These are phyloP conservation scores for Spongispora temasekensis DNA, from an alignment of 1,284 basidiomycete species.

Conservation along the genomic window DNA sequence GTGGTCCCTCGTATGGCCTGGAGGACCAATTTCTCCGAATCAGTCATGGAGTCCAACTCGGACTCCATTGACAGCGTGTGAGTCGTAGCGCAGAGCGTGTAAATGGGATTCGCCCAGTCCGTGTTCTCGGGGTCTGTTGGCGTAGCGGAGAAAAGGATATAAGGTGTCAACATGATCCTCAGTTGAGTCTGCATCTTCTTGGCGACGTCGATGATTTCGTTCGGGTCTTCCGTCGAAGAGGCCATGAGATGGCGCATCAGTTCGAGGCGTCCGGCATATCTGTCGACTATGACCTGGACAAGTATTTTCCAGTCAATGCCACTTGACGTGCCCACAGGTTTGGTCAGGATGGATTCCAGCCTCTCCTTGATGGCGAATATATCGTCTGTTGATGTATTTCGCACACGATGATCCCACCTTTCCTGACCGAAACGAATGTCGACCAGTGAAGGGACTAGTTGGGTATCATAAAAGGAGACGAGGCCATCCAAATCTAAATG, in stretches of 20 bases:
- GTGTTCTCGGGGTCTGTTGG: conserved; percentile 2
- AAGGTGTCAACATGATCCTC: conserved; percentile 25
- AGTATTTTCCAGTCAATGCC: conserved; percentile 49
- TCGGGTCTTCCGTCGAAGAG: conserved; percentile 3
- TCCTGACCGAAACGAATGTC: conserved; percentile 25
- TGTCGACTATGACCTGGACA: conserved; percentile 41
- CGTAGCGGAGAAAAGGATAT: conserved; percentile 11
- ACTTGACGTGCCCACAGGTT: conserved; percentile 22
- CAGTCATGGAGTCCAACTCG: conserved; percentile 27
- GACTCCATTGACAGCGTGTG: conserved; percentile 34
- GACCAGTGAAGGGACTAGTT: conserved; percentile 33
- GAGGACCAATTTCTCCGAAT: conserved; percentile 39
- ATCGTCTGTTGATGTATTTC: conserved; percentile 33
- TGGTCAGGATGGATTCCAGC: conserved; percentile 25
- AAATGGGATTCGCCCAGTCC: conserved; percentile 32
- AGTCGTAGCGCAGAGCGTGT: conserved; percentile 35
- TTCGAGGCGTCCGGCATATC: conserved; percentile 47
- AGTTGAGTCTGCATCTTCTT: conserved; percentile 26
- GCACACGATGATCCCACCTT: conserved; percentile 32
- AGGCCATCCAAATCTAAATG: conserved; percentile 34
- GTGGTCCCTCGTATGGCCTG: conserved; percentile 35
- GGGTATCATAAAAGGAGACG: conserved; percentile 39
- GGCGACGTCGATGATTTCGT: conserved; percentile 14
- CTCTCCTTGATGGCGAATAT: conserved; percentile 14
- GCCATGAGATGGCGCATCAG: conserved; percentile 40